These are phyloP conservation scores for Begonia loranthoides DNA, from an alignment of 306 rosid species.

Conservation along the genomic window DNA sequence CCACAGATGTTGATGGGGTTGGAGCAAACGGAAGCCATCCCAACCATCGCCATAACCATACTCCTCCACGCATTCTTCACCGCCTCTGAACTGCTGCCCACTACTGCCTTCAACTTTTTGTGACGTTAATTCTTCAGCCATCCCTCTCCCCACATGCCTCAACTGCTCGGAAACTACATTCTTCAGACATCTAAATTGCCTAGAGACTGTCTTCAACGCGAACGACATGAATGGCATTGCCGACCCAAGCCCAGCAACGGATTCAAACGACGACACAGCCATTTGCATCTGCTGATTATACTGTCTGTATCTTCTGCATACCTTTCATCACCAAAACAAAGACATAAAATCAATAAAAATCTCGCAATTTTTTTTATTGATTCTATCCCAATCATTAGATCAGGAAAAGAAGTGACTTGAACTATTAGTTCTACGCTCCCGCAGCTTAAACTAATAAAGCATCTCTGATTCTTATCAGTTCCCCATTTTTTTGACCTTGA, in stretches of 20 bases:
- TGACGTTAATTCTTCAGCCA: no score
- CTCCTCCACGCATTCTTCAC: no score
- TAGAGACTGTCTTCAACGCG: conserved; percentile 50
- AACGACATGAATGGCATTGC: conserved; percentile 61
- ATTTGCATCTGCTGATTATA: conserved; percentile 91
- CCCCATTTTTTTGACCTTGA: no score
- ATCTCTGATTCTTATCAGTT: no score
- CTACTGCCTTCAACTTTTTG: no score
- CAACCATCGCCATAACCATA: conserved; percentile 5
- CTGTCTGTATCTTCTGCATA: conserved; percentile 60
- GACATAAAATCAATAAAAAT: no score
- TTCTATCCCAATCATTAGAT: no score
- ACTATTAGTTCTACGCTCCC: no score
- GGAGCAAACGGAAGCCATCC: conserved; percentile 27
- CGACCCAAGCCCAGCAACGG: conserved; percentile 72
- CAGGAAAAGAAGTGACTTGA: no score
- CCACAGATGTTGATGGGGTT: conserved; percentile 51
- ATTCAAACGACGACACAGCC: conserved; percentile 78
- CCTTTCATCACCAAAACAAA: conserved; percentile 21
- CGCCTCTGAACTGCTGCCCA: no score
- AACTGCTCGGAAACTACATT: conserved; percentile 57
- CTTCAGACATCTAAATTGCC: conserved; percentile 51
- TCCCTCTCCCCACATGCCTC: conserved; percentile 43
- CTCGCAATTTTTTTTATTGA: no score
- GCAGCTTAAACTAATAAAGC: no score